Percentiles rank a stretch among this genome's conserved stretches.
phyloP scores from a whole-genome alignment of 164 flowering plant genomes.

The Platanus orientalis region DNA sequence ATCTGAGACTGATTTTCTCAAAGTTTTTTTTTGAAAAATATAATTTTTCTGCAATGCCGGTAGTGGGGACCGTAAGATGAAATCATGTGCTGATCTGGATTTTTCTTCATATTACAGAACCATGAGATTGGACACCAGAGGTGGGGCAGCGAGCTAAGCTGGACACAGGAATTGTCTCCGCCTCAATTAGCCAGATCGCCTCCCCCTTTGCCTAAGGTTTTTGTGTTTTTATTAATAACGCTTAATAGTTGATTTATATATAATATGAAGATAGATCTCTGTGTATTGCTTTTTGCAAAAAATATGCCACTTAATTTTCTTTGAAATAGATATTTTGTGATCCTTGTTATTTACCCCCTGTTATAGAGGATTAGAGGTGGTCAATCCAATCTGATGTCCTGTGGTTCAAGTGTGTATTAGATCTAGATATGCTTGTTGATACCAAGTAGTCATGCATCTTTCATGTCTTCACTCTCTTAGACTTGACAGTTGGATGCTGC shows the following conservation, averaged over 20 bases:
- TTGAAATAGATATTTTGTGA: neutral
- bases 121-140: conserved; percentile 38
- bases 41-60: neutral
- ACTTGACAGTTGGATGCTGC: conserved; percentile 84
- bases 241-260: no score
- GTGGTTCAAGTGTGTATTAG: conserved; percentile 1
- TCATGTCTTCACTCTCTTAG: conserved; percentile 88
- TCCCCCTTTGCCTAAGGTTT: conserved; percentile 57
- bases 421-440: conserved; percentile 10
- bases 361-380: no score
- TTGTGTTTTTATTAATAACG: conserved; percentile 13
- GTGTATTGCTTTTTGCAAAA: no score
- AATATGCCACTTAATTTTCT: no score
- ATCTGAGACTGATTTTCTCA: neutral
- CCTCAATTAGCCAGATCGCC: conserved; percentile 49
- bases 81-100: conserved; percentile 22
- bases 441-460: conserved; percentile 55
- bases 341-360: neutral
- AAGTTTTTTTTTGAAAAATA: neutral
- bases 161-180: conserved; percentile 32
- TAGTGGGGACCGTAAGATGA: neutral
- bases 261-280: no score
- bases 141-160: conserved; percentile 31
- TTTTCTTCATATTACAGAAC: conserved; percentile 36
- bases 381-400: neutral